A percentile compares a stretch with the other conserved stretches of the same genome.
Evolutionary conservation across 2,329 filamentous ascomycete genomes (phyloP).

Genomic region (Neoascochyta sp.): DNA sequence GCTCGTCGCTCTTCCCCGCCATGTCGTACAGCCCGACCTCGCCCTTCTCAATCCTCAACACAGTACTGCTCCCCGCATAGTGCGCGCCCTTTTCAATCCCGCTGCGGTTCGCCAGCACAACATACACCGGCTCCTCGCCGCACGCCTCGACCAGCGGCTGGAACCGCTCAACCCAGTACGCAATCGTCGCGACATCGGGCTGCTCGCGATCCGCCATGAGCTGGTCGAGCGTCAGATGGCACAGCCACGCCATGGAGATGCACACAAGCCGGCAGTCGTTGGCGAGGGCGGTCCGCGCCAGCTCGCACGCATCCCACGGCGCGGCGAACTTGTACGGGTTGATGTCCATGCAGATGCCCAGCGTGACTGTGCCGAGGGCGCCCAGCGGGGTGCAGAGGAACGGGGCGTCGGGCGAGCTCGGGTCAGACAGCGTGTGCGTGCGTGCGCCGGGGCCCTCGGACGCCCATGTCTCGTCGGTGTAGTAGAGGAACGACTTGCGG

Average conservation of each 20-base stretch:
- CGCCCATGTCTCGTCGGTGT: slow-evolving; percentile 64
- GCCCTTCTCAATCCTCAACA: slow-evolving; percentile 63
- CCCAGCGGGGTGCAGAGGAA: slow-evolving; percentile 41
- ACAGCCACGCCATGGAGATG: slow-evolving; percentile 76
- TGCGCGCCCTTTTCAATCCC: slow-evolving; percentile 63
- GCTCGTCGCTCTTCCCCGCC: slow-evolving; percentile 66
- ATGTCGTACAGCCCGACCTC: slow-evolving; percentile 67
- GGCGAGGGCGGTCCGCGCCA: slow-evolving; percentile 55
- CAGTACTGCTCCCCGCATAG: slow-evolving; percentile 71
- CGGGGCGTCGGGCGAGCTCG: slow-evolving; percentile 16
- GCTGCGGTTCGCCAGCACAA: slow-evolving; percentile 68
- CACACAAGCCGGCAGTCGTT: slow-evolving; percentile 60
- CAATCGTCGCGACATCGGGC: slow-evolving; percentile 69
- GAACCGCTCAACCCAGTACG: slow-evolving; percentile 71
- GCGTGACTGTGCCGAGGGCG: slow-evolving; percentile 35
- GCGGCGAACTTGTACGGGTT: slow-evolving; percentile 61
- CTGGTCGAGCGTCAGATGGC: slow-evolving; percentile 51
- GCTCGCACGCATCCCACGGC: slow-evolving; percentile 58
- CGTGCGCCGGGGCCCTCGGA: slow-evolving; percentile 44
- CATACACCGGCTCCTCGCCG: slow-evolving; percentile 53
- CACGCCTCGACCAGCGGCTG: slow-evolving; percentile 52
- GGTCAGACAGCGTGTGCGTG: slow-evolving; percentile 17
- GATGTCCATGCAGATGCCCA: slow-evolving; percentile 57
- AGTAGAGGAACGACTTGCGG: slow-evolving; percentile 63
- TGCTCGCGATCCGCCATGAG: slow-evolving; percentile 46